Conservation (phyloP, 2,329 filamentous ascomycete species). For the Aureobasidium sp. region DNA sequence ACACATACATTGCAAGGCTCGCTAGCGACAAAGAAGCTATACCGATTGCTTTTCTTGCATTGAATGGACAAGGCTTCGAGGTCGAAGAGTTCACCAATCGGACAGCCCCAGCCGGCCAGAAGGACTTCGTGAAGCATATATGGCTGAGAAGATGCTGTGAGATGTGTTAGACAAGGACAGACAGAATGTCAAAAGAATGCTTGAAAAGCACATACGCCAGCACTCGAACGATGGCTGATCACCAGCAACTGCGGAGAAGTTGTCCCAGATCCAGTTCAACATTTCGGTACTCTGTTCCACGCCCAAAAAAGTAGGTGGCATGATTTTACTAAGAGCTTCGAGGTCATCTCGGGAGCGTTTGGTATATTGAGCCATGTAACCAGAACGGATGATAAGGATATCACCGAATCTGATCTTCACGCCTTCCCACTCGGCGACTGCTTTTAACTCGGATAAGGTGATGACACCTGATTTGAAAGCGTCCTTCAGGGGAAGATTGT, state of each 20-base stretch:
- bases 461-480: slow-evolving; percentile 32
- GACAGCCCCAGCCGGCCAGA: slow-evolving; percentile 44
- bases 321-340: slow-evolving; percentile 29
- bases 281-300: slow-evolving; percentile 42
- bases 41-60: slow-evolving; percentile 34
- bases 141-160: slow-evolving; percentile 28
- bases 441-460: slow-evolving; percentile 34
- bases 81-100: slow-evolving; percentile 47
- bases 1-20: slow-evolving; percentile 41
- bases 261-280: slow-evolving; percentile 37
- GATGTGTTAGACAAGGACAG: neutral
- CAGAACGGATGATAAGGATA: slow-evolving; percentile 44
- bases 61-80: slow-evolving; percentile 39
- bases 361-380: slow-evolving; percentile 39
- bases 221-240: slow-evolving; percentile 35
- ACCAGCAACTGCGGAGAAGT: slow-evolving; percentile 32
- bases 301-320: slow-evolving; percentile 42
- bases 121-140: slow-evolving; percentile 41
- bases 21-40: slow-evolving; percentile 43
- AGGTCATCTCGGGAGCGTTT: slow-evolving; percentile 34
- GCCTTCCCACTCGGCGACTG: slow-evolving; percentile 40
- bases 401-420: slow-evolving; percentile 51
- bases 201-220: slow-evolving; percentile 24
- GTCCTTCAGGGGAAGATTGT: slow-evolving; percentile 32
- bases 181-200: neutral